Base-by-base conservation (phyloP, 441 rosid species). In the Populus hybrid region DNA sequence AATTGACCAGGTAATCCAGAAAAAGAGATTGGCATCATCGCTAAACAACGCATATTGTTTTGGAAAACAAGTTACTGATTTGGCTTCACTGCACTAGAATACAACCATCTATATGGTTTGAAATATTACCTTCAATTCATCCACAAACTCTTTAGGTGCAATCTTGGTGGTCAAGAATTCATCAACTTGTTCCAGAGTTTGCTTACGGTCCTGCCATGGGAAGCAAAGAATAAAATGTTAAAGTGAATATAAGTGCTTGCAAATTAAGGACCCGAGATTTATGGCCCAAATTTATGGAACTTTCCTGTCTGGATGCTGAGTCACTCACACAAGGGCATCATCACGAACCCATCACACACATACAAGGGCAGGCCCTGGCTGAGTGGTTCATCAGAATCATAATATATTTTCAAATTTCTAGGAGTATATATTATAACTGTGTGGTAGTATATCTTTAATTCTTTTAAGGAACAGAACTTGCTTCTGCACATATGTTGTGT, bases 131-230 rank as follows among this genome's bases (percentile, higher is more conserved):
- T 91, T 91, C 70, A 96, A 69, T 2, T 96, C 99, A 72, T 86
- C 95, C 50, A 79, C 93, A 57, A 94, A 86, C 84, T 94, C 97
- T 79, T 89, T 83, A 18, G 98, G 99, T 23, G 96, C 98, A 69
- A 96, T 83, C 86, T 91, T 87, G 26, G 95, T 91, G 91, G 72
- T 91, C 86, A 96, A 79, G 83, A 96, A 96, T 80, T 94, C 97
- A 85, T 94, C 96, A 21, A 91, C 85, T 83, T 94, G 88, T 77
- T 87, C 77, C 69, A 96, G 83, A 21, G 98, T 96, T 89, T 87
- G 75, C 85, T 91, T 87, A 63, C 99, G 90, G 72, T 91, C 97
- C 99, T 96, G 89, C 16, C 82, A 67, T 69, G 59, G 75, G 78
- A 81, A 35, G 42, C 46, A n/a, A 70, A 42, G 32, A 53, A 40